Evolutionary conservation across 768 basidiomycete species (phyloP), one percentile per base, ranked within the genome.

Genomic region (Russula sp.): DNA sequence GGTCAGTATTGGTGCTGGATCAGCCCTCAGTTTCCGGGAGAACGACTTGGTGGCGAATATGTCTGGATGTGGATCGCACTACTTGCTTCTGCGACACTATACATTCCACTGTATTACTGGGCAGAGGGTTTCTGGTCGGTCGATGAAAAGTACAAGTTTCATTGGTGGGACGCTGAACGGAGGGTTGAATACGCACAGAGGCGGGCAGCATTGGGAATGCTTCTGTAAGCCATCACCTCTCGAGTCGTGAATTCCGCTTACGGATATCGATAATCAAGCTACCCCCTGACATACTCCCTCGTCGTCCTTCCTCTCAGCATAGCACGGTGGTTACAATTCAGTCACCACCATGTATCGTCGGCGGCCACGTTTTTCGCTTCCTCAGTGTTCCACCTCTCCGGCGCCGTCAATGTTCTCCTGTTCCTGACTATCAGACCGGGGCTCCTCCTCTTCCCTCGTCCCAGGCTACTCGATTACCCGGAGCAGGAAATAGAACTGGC

Each of bases 1-100:
- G 11, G 3, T 38, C 38, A 64, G 57, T 76, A 75, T 62, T 79
- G 79, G 79, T 81, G 80, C 66, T 80, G 79, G 79, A 76, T 81
- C 60, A 71, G 74, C 44, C 50, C 70, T 9, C 53, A 70, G 10
- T 76, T 72, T 67, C 24, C 69, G 3, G 63, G 65, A 3, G 73
- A 76, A 63, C 72, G 75, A 16, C 71, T 79, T 14, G 74, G 65
- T 52, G 79, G 77, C 0, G 79, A 80, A 68, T 81, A 81, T 57
- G 26, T 79, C 20, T 80, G 80, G 79, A 71, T 80, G 51, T 80
- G 80, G 80, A 54, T 38, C 38, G 3, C 38, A 16, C 14, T 38
- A 16, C 0, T 5, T 38, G 14, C 14, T 38, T 38, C 38, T 13
- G 38, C 5, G 16, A 38, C 2, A 14, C 38, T 38, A 38, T 79